These are phyloP conservation scores for Gnaphalium uliginosum DNA, from an alignment of 129 eudicot genomes.

Conservation along the genomic window DNA sequence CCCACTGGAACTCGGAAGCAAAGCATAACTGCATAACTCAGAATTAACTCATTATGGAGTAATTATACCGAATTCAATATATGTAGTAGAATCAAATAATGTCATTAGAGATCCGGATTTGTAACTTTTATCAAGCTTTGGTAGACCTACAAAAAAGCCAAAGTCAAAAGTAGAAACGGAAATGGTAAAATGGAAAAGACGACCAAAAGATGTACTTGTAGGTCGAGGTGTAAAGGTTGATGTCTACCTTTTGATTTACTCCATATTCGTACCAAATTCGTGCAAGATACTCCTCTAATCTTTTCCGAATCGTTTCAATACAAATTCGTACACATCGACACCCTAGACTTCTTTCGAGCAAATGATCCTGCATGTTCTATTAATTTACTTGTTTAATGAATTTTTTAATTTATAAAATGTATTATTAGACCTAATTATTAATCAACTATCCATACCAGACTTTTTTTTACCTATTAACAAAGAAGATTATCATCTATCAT, in stretches of 20 bases:
- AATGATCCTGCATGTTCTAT: neutral
- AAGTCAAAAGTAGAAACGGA: constrained; percentile 31
- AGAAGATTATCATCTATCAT: neutral
- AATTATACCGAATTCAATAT: neutral
- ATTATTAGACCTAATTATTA: too few relatives aligned
- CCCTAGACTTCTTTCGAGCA: neutral
- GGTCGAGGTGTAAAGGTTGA: constrained; percentile 39
- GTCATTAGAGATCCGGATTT: neutral
- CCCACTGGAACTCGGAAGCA: too few relatives aligned
- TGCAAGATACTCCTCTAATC: neutral
- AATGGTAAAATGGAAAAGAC: constrained; percentile 21
- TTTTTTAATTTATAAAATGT: neutral
- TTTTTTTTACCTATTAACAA: neutral
- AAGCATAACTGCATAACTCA: neutral
- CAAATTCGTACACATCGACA: neutral
- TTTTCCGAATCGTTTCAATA: neutral
- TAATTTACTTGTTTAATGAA: neutral
- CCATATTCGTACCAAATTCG: neutral
- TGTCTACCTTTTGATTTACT: constrained; percentile 17
- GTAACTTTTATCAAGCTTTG: neutral
- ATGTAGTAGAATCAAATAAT: constrained; percentile 4
- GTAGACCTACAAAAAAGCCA: constrained; percentile 17
- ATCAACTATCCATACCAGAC: too few relatives aligned
- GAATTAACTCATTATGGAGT: neutral
- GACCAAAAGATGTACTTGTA: constrained; percentile 40